Conservation (phyloP, 176 grass and related monocot species). For the Triticum urartu region DNA sequence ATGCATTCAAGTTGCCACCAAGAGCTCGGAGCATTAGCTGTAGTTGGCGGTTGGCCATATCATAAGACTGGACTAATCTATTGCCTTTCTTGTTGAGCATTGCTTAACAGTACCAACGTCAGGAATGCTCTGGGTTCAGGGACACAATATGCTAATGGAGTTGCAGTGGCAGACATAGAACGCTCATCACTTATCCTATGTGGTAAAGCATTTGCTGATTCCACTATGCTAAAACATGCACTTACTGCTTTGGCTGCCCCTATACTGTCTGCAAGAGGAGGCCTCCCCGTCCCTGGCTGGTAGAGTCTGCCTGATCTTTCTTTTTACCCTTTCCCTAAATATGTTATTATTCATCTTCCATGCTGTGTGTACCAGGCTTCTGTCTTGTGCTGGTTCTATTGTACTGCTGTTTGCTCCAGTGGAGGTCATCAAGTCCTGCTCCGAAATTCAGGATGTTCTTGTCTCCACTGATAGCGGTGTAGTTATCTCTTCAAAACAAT, state of each 20-base stretch:
- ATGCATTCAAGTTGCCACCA: slow-evolving; percentile 10
- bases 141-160: slow-evolving; percentile 57
- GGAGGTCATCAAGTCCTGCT: slow-evolving; percentile 49
- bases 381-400: slow-evolving; percentile 46
- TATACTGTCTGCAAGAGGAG: slow-evolving; percentile 72
- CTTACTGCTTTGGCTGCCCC: slow-evolving; percentile 76
- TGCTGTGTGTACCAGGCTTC: slow-evolving; percentile 58
- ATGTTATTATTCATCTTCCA: slow-evolving; percentile 16
- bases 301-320: slow-evolving; percentile 25
- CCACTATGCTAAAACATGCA: slow-evolving; percentile 56
- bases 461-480: slow-evolving; percentile 60
- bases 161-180: slow-evolving; percentile 73
- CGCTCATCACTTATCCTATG: slow-evolving; percentile 77
- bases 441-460: slow-evolving; percentile 46
- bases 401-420: slow-evolving; percentile 64
- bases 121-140: slow-evolving; percentile 57
- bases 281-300: slow-evolving; percentile 69
- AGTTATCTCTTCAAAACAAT: slow-evolving; percentile 53
- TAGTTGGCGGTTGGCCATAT: not conserved
- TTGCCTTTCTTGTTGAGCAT: slow-evolving; percentile 13
- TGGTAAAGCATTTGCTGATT: slow-evolving; percentile 81
- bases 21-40: not conserved
- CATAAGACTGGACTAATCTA: not conserved
- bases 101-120: slow-evolving; percentile 60
- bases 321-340: not conserved